phyloP scores from a whole-genome alignment of 1,139 yeast genomes.

The Protomyces inouyei region DNA sequence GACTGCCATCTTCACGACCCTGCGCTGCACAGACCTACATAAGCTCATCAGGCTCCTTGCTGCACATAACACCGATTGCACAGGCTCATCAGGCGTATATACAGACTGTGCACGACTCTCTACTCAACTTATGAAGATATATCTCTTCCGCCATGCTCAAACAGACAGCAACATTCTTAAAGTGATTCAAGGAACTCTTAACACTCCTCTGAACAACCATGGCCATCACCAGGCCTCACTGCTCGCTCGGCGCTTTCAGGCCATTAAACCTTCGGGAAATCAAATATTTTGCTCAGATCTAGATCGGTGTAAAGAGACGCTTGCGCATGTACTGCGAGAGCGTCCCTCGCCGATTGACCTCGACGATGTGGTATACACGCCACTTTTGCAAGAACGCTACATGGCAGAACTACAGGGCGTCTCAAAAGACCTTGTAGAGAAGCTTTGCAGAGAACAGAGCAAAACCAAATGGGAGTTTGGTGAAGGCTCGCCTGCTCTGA shows the following conservation, averaged over 20 bases:
- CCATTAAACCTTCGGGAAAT: not conserved
- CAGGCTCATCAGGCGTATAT: no score
- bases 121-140: constrained; percentile 4
- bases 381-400: constrained; percentile 9
- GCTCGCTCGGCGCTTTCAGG: constrained; percentile 2
- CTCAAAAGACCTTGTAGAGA: constrained; percentile 12
- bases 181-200: constrained; percentile 21
- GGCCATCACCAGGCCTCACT: constrained; percentile 17
- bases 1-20: no score
- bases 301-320: constrained; percentile 15
- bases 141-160: constrained; percentile 18
- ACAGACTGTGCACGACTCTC: no score
- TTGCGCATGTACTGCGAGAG: constrained; percentile 9
- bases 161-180: constrained; percentile 16
- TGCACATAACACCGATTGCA: no score
- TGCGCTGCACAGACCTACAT: no score
- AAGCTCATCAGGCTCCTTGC: no score
- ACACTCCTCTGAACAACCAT: constrained; percentile 10
- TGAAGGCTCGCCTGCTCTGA: constrained; percentile 6
- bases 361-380: constrained; percentile 3
- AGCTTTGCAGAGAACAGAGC: constrained; percentile 8
- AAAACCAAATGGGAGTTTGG: constrained; percentile 23
- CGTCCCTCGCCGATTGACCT: not conserved
- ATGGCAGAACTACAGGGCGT: constrained; percentile 27
- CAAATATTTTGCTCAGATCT: constrained; percentile 11